Base-by-base conservation (phyloP, 2,329 filamentous ascomycete genomes). In the Ustilaginoidea virens region DNA sequence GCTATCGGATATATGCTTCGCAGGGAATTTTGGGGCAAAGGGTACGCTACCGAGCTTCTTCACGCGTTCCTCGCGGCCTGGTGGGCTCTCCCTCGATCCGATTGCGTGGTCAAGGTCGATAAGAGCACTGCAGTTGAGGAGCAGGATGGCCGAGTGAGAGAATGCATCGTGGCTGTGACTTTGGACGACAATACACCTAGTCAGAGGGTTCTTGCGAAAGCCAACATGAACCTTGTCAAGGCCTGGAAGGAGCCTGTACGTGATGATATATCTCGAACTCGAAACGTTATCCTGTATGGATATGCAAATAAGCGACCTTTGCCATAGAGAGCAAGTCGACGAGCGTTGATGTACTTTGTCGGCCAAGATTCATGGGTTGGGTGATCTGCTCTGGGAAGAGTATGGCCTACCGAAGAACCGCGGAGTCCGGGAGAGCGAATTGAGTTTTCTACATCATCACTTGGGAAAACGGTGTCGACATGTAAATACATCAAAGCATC, bases 1-100 rank as follows among this genome's bases (percentile, higher is more conserved):
- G 66, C 64, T 40, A 31, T 73, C 16, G 70, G 70, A 14, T 76
- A 75, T 44, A 59, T 71, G 52, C 46, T 75, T 29, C 49, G 56
- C 27, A 56, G 51, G 32, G 60, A 65, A 38, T 41, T 48, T 30
- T 75, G 70, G 70, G 63, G 66, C 5, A 56, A 53, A 22, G 70
- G 69, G 4, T 61, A 67, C 38, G 68, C 60, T 19, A 70, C 63
- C 2, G 70, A 75, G 48, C 65, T 71, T 25, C 34, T 74, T 21
- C 46, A 36, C 29, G 66, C 46, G 1, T 63, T 63, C 29, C 35
- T 66, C 9, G 35, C 41, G 8, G 43, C 50, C 8, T 74, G 62
- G 56, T 63, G 58, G 52, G 43, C 43, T 29, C 52, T 74, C 37
- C 61, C 62, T 20, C 50, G 66, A 36, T 52, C 46, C 27, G 55